phyloP scores from a whole-genome alignment of 2,329 filamentous ascomycete genomes.

The Cordyceps cateniannulata region DNA sequence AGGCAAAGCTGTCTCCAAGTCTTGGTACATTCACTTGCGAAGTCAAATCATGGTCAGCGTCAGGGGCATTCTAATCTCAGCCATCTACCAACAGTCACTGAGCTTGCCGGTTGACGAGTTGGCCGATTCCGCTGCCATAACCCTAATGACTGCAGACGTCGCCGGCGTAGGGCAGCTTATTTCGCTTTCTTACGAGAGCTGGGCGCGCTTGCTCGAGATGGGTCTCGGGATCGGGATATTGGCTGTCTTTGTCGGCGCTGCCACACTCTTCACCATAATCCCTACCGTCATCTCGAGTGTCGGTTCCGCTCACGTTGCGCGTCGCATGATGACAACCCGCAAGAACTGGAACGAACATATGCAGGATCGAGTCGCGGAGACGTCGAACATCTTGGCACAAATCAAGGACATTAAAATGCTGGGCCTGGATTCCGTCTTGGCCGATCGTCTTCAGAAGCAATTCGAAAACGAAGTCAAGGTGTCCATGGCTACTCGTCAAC shows the following conservation, averaged over 20 bases:
- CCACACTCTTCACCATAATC: neutral
- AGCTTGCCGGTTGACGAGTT: neutral
- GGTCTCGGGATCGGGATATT: neutral
- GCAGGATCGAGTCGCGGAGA: neutral
- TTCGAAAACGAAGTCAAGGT: neutral
- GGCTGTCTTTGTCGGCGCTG: neutral
- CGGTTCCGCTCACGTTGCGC: neutral
- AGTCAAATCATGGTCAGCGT: neutral
- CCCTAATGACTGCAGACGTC: neutral
- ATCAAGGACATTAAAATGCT: slow-evolving; percentile 5
- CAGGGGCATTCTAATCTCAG: neutral
- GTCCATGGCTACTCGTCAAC: neutral
- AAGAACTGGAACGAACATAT: slow-evolving; percentile 4
- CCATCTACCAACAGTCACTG: slow-evolving; percentile 3
- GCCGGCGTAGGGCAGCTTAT: neutral
- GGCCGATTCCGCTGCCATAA: neutral
- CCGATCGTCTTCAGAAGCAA: neutral
- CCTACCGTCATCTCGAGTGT: neutral
- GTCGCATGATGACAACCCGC: neutral
- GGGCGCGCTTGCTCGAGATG: neutral
- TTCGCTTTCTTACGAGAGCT: neutral
- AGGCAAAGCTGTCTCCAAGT: slow-evolving; percentile 1
- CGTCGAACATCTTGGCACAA: slow-evolving; percentile 5
- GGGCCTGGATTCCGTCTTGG: neutral
- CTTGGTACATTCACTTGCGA: neutral